Conservation (phyloP, 129 eudicot species). For the Mikania micrantha region DNA sequence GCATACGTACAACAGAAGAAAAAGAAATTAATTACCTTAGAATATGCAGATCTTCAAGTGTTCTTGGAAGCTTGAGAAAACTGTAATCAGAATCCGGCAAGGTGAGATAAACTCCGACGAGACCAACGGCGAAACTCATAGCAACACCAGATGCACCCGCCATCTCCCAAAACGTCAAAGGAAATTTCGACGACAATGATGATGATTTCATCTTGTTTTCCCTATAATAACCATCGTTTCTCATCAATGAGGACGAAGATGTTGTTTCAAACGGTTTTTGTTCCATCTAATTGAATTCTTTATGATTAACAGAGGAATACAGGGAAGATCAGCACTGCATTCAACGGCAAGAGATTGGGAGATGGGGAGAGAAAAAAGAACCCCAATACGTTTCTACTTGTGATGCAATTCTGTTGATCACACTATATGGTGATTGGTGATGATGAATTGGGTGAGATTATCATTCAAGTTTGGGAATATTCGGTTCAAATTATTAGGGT, state of each 20-base stretch:
- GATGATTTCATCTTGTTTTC: slow-evolving; percentile 6
- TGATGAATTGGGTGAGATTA: slow-evolving; percentile 18
- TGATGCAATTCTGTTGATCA: slow-evolving; percentile 7
- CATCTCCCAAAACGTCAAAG: slow-evolving; percentile 59
- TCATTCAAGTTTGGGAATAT: slow-evolving; percentile 27
- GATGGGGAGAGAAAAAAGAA: not conserved
- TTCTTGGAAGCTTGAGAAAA: slow-evolving; percentile 83
- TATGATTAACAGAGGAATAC: not conserved
- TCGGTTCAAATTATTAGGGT: slow-evolving; percentile 21
- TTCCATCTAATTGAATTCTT: slow-evolving; percentile 21
- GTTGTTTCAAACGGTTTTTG: slow-evolving; percentile 15
- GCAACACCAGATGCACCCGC: slow-evolving; percentile 50
- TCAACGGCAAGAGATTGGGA: slow-evolving; percentile 11
- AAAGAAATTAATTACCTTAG: slow-evolving; percentile 42
- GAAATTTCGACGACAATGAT: slow-evolving; percentile 36
- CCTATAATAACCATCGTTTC: slow-evolving; percentile 11
- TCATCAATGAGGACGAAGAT: slow-evolving; percentile 9
- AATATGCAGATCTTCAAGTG: slow-evolving; percentile 69
- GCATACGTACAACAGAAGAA: not conserved
- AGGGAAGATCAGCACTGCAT: not conserved
- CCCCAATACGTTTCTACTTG: slow-evolving; percentile 14
- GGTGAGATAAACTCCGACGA: slow-evolving; percentile 59
- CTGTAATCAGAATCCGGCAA: slow-evolving; percentile 88
- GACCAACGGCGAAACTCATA: slow-evolving; percentile 48
- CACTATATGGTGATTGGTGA: slow-evolving; percentile 15